Percentiles rank a stretch among this genome's conserved stretches.
Evolutionary conservation across 192 early-diverging fungal genomes (phyloP).

Genomic region (Backusella morwellensis): DNA sequence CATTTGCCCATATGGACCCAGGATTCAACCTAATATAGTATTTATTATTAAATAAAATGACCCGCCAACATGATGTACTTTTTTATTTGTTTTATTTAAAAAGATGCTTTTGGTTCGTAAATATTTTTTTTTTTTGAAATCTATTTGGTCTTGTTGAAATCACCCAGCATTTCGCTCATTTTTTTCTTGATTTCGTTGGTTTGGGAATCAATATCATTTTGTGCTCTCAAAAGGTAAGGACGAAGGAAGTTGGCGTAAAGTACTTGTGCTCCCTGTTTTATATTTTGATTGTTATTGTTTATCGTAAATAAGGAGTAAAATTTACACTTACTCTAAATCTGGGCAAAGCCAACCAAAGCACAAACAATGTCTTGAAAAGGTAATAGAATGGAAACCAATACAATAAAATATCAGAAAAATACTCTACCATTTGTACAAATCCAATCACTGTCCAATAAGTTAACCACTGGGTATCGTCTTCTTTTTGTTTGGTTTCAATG

Average conservation of each 20-base stretch:
- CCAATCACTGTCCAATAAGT: slow-evolving; percentile 96
- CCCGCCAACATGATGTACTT: background rate
- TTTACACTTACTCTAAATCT: slow-evolving; percentile 49
- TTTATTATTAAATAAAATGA: too few relatives aligned
- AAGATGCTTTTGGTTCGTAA: background rate
- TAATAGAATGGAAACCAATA: slow-evolving; percentile 98
- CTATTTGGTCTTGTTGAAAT: background rate
- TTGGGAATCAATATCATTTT: slow-evolving; percentile 39
- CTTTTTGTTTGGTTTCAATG: slow-evolving; percentile 75
- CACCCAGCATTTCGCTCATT: slow-evolving; percentile 3
- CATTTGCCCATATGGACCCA: too few relatives aligned
- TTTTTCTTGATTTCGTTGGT: slow-evolving; percentile 9
- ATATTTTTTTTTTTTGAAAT: background rate
- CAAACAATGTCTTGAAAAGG: slow-evolving; percentile 84
- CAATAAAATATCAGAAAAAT: slow-evolving; percentile 83
- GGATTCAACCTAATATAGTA: too few relatives aligned
- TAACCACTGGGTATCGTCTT: slow-evolving; percentile 88
- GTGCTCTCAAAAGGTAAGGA: slow-evolving; percentile 64
- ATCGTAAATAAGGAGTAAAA: background rate
- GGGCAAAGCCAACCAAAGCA: slow-evolving; percentile 84
- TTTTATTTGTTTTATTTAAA: background rate
- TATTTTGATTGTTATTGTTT: background rate
- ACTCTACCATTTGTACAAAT: slow-evolving; percentile 85
- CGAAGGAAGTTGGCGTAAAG: slow-evolving; percentile 75
- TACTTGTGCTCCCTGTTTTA: slow-evolving; percentile 69